phyloP scores from a whole-genome alignment of 208 protist species.

The Herpetomonas tarakana region DNA sequence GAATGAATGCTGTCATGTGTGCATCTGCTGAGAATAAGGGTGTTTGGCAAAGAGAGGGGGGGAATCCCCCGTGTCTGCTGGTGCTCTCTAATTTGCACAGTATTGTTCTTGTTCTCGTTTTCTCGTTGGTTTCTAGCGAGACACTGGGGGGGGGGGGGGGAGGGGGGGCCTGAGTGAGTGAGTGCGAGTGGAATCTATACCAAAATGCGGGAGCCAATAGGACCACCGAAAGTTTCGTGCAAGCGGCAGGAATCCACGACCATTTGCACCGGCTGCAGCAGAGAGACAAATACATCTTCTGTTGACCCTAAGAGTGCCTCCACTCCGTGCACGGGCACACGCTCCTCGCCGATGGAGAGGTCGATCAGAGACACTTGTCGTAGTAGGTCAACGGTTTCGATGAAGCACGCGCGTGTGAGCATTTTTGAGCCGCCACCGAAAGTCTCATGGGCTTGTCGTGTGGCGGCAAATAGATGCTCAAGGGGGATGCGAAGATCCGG shows the following conservation, averaged over 20 bases:
- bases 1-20: constrained; percentile 5
- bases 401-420: constrained; percentile 28
- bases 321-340: constrained; percentile 52
- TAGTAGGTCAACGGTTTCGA: constrained; percentile 70
- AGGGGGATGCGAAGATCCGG: constrained; percentile 52
- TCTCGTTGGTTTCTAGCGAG: no score
- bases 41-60: no score
- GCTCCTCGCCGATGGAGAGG: constrained; percentile 70
- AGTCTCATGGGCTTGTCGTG: constrained; percentile 30
- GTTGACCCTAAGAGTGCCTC: constrained; percentile 48
- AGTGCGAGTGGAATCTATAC: no score
- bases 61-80: no score
- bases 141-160: no score
- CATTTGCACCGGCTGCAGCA: constrained; percentile 80
- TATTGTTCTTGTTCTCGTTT: neutral
- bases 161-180: no score
- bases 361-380: constrained; percentile 80
- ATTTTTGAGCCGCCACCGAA: neutral
- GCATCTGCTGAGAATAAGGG: neutral
- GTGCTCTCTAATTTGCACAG: no score
- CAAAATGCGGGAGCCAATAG: constrained; percentile 18
- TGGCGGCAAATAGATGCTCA: constrained; percentile 49
- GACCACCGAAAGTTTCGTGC: constrained; percentile 62
- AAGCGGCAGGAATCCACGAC: constrained; percentile 76
- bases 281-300: constrained; percentile 65